A percentile compares a stretch with the other conserved stretches of the same genome.
Evolutionary conservation across 345 rosid genomes (phyloP).

Genomic region (Schrenkiella parvula): DNA sequence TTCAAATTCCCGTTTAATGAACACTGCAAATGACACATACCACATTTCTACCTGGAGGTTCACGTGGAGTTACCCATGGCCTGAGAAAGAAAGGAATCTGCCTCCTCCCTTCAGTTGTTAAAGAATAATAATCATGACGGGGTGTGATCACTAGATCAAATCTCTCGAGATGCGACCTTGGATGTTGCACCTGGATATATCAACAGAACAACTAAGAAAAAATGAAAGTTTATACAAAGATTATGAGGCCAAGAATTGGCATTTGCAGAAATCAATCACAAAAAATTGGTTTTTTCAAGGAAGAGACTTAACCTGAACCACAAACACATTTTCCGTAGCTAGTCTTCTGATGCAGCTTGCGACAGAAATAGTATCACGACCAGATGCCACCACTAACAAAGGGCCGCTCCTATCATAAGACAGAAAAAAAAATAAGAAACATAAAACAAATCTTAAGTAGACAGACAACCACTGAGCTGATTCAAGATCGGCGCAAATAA

Average conservation of each 20-base stretch:
- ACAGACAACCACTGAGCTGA: background rate
- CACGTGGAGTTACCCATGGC: constrained; percentile 76
- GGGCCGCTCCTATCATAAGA: constrained; percentile 61
- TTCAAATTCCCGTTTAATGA: background rate
- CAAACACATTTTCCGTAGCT: constrained; percentile 74
- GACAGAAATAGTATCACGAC: constrained; percentile 68
- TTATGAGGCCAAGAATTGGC: background rate
- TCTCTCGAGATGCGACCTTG: constrained; percentile 61
- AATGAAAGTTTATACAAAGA: background rate
- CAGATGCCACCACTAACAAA: constrained; percentile 84
- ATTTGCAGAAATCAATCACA: background rate
- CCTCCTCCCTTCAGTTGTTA: constrained; percentile 65
- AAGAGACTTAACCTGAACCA: constrained; percentile 64
- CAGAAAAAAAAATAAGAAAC: background rate
- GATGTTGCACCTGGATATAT: constrained; percentile 82
- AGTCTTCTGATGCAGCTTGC: constrained; percentile 78
- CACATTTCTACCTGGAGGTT: constrained; percentile 73
- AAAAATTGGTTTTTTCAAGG: background rate
- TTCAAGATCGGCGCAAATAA: background rate
- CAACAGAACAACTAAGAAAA: background rate
- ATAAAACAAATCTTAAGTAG: background rate
- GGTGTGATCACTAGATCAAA: constrained; percentile 94
- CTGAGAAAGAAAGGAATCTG: constrained; percentile 68
- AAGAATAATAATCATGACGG: constrained; percentile 73
- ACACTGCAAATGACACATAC: constrained; percentile 41